Evolutionary conservation across 2,329 filamentous ascomycete genomes (phyloP), one percentile per base, ranked within the genome.

Genomic region (Myriosclerotinia curreyana): DNA sequence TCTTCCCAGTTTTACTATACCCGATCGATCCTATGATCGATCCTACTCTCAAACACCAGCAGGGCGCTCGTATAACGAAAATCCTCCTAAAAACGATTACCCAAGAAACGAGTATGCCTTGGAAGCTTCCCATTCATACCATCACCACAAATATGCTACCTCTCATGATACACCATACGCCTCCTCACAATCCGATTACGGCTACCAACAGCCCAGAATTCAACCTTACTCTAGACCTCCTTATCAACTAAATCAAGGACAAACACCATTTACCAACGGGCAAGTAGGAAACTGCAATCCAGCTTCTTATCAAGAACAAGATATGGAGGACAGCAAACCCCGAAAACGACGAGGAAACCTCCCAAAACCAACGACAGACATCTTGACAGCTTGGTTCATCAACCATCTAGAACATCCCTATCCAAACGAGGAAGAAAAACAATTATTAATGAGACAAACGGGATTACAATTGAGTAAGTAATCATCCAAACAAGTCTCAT

Each of bases 341-440:
- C 65, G 84, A 40, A 87, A 86, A 74, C 82, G 92, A 60, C 83
- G 92, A 48, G 92, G 92, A 1, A 96, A 96, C 72, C 80, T 96
- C 3, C 92, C 92, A n/a, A 96, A 96, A 74, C 89, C 92, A 62
- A 91, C 91, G 0, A 96, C 92, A 0, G 90, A 93, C 73, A 87
- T 90, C 69, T 80, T 96, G 49, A 85, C 90, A 62, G 80, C 84
- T 0, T 96, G 92, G 92, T 93, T 96, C 69, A 77, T 87, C 60
- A 81, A 82, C n/a, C 89, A 95, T 75, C 76, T 92, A 9, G 81
- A 86, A 66, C 91, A 95, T 72, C 91, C 92, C 0, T 96, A 96
- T 74, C 92, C 92, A 1, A 92, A 87, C 5, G 91, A 96, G 75
- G 91, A 96, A 67, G 89, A 96, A 77, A 96, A 96, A 76, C 86